Conservation (phyloP, 768 basidiomycete species). For the Leccinum arenicola region DNA sequence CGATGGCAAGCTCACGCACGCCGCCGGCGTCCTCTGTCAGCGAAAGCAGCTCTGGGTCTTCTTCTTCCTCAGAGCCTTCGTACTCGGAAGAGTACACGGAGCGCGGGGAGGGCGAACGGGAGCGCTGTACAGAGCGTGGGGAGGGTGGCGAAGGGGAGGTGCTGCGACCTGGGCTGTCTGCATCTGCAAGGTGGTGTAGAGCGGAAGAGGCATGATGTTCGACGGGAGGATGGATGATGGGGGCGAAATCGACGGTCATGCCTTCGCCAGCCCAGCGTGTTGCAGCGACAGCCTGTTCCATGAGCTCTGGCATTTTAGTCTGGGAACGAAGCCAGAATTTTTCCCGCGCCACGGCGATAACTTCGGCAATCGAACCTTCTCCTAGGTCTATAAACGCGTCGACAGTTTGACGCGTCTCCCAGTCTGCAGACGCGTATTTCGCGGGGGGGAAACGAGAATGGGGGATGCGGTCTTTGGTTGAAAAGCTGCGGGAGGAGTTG, state of each 20-base stretch:
- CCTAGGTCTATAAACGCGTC: constrained; percentile 73
- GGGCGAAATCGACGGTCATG: constrained; percentile 31
- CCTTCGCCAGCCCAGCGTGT: constrained; percentile 40
- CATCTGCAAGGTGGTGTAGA: constrained; percentile 7
- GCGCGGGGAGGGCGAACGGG: constrained; percentile 30
- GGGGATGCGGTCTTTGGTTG: constrained; percentile 13
- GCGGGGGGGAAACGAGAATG: constrained; percentile 25
- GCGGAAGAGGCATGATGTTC: constrained; percentile 8
- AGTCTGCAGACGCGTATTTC: constrained; percentile 43
- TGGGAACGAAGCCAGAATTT: constrained; percentile 65
- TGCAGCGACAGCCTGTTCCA: constrained; percentile 67
- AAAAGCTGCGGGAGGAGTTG: constrained; percentile 11
- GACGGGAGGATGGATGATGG: constrained; percentile 5
- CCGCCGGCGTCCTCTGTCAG: constrained; percentile 46
- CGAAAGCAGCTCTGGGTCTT: constrained; percentile 42
- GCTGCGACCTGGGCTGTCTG: constrained; percentile 21
- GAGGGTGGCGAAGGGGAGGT: constrained; percentile 28
- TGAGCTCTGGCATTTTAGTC: constrained; percentile 65
- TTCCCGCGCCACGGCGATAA: constrained; percentile 60
- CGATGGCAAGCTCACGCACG: constrained; percentile 54
- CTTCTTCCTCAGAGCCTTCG: constrained; percentile 40
- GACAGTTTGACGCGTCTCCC: constrained; percentile 65
- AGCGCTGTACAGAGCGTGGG: constrained; percentile 25
- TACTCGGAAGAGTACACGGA: constrained; percentile 32
- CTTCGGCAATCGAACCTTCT: constrained; percentile 64